phyloP scores from a whole-genome alignment of 495 filamentous ascomycete genomes.

The Lindgomyces ingoldianus region DNA sequence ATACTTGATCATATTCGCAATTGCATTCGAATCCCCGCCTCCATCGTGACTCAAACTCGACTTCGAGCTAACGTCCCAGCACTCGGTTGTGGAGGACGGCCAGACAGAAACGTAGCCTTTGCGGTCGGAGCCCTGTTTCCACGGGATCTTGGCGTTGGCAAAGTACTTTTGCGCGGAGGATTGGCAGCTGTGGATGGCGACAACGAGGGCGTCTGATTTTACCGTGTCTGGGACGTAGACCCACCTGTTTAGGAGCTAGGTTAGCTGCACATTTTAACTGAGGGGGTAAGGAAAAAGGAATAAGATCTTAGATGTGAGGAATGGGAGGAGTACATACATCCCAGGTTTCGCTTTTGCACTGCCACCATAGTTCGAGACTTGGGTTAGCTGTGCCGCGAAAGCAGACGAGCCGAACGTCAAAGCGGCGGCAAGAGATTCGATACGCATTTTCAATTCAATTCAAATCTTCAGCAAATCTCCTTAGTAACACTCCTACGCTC shows the following conservation, averaged over 20 bases:
- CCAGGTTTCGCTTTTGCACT: slow-evolving; percentile 30
- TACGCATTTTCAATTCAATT: slow-evolving; percentile 14
- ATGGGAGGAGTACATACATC: slow-evolving; percentile 10
- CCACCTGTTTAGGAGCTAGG: too few species aligned
- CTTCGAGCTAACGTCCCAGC: slow-evolving; percentile 57
- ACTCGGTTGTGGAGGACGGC: slow-evolving; percentile 52
- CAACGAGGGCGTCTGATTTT: slow-evolving; percentile 37
- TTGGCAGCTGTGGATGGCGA: slow-evolving; percentile 42
- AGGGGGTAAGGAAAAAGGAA: too few species aligned
- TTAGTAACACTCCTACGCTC: background rate
- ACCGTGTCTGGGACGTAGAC: slow-evolving; percentile 40
- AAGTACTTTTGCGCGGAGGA: slow-evolving; percentile 43
- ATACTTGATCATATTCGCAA: slow-evolving; percentile 61
- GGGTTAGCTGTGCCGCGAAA: slow-evolving; percentile 28
- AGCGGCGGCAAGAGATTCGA: slow-evolving; percentile 12
- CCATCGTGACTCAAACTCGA: slow-evolving; percentile 55
- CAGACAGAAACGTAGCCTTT: slow-evolving; percentile 60
- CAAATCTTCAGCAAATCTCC: background rate
- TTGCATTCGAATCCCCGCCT: slow-evolving; percentile 55
- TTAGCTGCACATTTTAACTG: too few species aligned
- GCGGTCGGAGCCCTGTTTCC: slow-evolving; percentile 50
- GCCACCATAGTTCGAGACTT: slow-evolving; percentile 28
- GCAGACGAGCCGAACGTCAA: slow-evolving; percentile 17
- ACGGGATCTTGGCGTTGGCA: slow-evolving; percentile 37
- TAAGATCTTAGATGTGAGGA: too few species aligned